Evolutionary conservation across 352 stramenopile species (phyloP), one percentile per base, ranked within the genome.

Genomic region (Lagenidium giganteum): DNA sequence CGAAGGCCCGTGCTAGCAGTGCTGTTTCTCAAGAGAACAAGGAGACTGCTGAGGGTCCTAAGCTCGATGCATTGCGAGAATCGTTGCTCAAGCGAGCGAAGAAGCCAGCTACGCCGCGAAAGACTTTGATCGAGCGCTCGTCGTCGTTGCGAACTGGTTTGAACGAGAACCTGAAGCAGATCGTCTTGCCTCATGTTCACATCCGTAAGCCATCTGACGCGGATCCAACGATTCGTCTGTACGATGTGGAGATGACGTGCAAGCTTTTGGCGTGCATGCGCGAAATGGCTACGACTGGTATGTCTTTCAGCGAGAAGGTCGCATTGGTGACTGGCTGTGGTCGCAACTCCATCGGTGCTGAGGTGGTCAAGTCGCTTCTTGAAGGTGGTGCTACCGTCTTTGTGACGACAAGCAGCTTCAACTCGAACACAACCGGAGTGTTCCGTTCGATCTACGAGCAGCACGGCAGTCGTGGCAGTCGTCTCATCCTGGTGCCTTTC

Each of bases 381-480:
- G 77, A 93, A 54, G 84, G 84, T 49, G 84, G 84, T 13, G 82
- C 84, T 3, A 92, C 73, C 2, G 78, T 95, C 40, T 84, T 95
- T 20, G 77, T 82, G 57, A 93, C 84, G 8, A 92, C 82, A 17
- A 89, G 75, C 41, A 91, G 69, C 59, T 92, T 91, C 41, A 72
- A 66, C 24, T 57, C 54, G 37, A 61, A 67, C 28, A 78, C 72
- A 8, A 70, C 77, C 3, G 39, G 41, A 1, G 33, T 82, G 9
- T 94, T 95, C 67, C 82, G 74, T 13, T 61, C 67, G 34, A 86
- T 93, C 30, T 95, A 93, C 54, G 81, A 95, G 55, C 70, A 84
- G 43, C 78, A 92, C 57, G 83, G 84, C 23, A 84, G 76, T 36
- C 78, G 79, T 20, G 83, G 80, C 26, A 89, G 73, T 44, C 74